These are phyloP conservation scores for Psilocybe cubensis DNA, from an alignment of 768 basidiomycete genomes.

Conservation along the genomic window DNA sequence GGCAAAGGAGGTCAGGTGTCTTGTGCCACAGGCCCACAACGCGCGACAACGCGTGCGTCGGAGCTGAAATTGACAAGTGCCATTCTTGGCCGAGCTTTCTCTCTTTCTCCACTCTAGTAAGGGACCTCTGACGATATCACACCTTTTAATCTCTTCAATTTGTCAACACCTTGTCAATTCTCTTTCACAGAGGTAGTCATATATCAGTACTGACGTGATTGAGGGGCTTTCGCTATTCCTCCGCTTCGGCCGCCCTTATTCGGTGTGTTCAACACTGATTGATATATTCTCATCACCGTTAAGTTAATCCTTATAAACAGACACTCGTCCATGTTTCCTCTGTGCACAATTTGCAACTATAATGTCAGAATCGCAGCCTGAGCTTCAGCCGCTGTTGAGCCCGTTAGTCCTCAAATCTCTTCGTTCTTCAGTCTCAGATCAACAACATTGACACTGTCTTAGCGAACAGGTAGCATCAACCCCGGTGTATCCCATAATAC, in stretches of 20 bases:
- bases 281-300: too few relatives aligned
- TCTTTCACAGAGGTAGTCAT: neutral
- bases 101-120: neutral
- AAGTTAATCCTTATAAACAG: too few relatives aligned
- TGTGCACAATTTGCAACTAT: neutral
- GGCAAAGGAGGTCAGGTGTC: constrained; percentile 37
- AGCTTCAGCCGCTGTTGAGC: constrained; percentile 46
- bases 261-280: neutral
- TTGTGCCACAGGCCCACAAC: constrained; percentile 26
- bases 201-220: neutral
- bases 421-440: neutral
- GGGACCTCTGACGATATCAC: constrained; percentile 2
- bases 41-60: constrained; percentile 45
- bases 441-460: neutral
- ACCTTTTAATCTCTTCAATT: too few relatives aligned
- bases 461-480: constrained; percentile 61
- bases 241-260: neutral
- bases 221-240: constrained; percentile 9
- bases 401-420: constrained; percentile 32
- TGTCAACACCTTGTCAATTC: neutral
- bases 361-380: constrained; percentile 45
- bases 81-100: neutral
- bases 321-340: constrained; percentile 9
- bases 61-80: constrained; percentile 30
- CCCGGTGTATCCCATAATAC: constrained; percentile 80